Conservation (phyloP, 495 filamentous ascomycete species). For the Hyaloscypha hepaticicola region DNA sequence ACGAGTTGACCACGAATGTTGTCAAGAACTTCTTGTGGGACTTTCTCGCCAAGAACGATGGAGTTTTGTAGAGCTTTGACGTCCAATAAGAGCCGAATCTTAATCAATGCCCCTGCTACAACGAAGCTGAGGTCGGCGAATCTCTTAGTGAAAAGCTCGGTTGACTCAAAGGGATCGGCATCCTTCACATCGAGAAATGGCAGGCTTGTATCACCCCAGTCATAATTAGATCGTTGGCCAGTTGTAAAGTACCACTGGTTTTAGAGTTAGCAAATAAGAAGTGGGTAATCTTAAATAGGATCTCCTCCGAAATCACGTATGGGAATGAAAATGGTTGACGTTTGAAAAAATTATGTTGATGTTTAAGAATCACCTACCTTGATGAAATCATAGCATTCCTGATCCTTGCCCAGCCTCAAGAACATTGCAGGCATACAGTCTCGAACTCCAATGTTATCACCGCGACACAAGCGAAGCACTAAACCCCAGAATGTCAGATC, state of each 20-base stretch:
- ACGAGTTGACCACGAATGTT: constrained; percentile 13
- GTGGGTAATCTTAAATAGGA: too few species aligned
- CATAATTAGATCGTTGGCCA: constrained; percentile 32
- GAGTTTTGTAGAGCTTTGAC: constrained; percentile 34
- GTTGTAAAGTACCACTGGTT: constrained; percentile 42
- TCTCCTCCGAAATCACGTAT: too few species aligned
- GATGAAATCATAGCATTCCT: constrained; percentile 56
- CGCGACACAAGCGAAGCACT: constrained; percentile 42
- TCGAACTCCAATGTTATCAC: constrained; percentile 48
- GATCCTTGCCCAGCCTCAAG: constrained; percentile 49
- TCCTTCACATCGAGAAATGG: constrained; percentile 38
- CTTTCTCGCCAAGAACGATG: constrained; percentile 10
- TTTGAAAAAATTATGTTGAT: too few species aligned
- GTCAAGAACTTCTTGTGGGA: constrained; percentile 34
- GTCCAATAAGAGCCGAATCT: constrained; percentile 40
- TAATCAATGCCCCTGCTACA: constrained; percentile 38
- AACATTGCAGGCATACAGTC: constrained; percentile 41
- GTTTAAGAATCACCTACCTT: neutral
- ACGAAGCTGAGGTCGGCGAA: constrained; percentile 26
- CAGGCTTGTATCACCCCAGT: constrained; percentile 38
- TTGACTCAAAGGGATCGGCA: constrained; percentile 41
- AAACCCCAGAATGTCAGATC: too few species aligned
- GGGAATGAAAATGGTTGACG: too few species aligned
- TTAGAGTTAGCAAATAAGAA: constrained; percentile 22
- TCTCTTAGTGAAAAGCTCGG: constrained; percentile 29